Evolutionary conservation across 2,329 filamentous ascomycete species (phyloP), one percentile per base, ranked within the genome.

Genomic region (Neofusicoccum laricinum): DNA sequence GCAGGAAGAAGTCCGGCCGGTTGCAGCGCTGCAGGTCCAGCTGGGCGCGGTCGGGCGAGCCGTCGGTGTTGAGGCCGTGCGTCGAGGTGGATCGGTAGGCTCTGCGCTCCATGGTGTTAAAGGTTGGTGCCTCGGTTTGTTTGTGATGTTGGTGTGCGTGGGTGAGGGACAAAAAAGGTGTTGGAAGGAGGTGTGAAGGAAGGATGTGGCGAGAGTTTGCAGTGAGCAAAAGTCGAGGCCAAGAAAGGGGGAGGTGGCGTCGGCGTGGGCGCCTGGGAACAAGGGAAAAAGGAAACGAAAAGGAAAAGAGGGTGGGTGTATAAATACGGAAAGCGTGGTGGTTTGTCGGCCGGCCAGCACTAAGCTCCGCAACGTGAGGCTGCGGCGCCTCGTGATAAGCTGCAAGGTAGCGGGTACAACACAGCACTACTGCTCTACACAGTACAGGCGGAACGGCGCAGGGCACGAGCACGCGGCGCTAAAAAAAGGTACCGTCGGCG

Each of bases 1-100:
- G 5, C 25, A 48, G 45, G 36, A 21, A 25, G 45, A 48, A 48
- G 19, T 14, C 40, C 70, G 66, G 71, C 11, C 70, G 70, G 19
- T 72, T 73, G 51, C 8, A 32, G n/a, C 64, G 73, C 3, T 76
- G 73, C 2, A 77, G 66, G 63, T 78, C 76, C 66, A 69, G 70
- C 34, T 74, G 70, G 46, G 77, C 71, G 30, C 76, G 75, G 10
- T 67, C 58, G 3, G 61, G 57, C 25, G 61, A 64, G 64, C 70
- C 73, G 41, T 68, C 67, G 48, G 67, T 69, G 21, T 53, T 55
- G 57, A 32, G 30, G 32, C 53, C 57, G 15, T 48, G 17, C n/a
- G 38, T 45, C 10, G 55, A 61, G 1, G 25, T 30, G 15, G 69
- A 65, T 32, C 66, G 71, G 71, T 74, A 69, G 71, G 71, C 69